Evolutionary conservation across 495 filamentous ascomycete species (phyloP).

Genomic region (Penicillium arizonense): DNA sequence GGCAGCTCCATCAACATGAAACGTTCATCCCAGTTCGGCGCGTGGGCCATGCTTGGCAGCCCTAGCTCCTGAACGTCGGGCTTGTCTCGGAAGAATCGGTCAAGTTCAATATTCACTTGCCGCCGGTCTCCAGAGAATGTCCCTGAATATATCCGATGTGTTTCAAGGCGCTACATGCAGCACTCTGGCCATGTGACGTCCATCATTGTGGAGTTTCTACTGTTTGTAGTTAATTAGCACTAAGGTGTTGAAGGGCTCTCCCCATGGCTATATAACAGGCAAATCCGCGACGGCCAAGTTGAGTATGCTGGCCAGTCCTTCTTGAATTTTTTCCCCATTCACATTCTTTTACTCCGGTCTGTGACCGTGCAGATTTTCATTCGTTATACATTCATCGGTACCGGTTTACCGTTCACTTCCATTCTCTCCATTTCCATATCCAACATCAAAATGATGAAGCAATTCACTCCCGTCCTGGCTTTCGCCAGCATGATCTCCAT

Average conservation of each 20-base stretch:
- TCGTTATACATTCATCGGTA: slow-evolving; percentile 27
- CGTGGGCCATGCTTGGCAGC: slow-evolving; percentile 24
- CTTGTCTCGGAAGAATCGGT: slow-evolving; percentile 11
- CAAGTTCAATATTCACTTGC: slow-evolving; percentile 1
- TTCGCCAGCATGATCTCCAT: slow-evolving; percentile 51
- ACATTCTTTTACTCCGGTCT: slow-evolving; percentile 35
- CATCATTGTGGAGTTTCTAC: neutral
- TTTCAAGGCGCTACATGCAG: slow-evolving; percentile 16
- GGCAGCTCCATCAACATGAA: slow-evolving; percentile 20
- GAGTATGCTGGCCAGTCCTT: slow-evolving; percentile 16
- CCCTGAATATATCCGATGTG: slow-evolving; percentile 8
- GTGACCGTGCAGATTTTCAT: slow-evolving; percentile 31
- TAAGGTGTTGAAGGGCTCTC: slow-evolving; percentile 8
- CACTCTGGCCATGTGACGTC: neutral
- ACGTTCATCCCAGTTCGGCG: slow-evolving; percentile 22
- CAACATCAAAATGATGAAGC: slow-evolving; percentile 29
- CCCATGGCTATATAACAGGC: slow-evolving; percentile 12
- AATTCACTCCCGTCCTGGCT: slow-evolving; percentile 27
- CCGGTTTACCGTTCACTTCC: slow-evolving; percentile 33
- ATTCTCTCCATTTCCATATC: slow-evolving; percentile 13
- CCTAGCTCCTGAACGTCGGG: slow-evolving; percentile 13
- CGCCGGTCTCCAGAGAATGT: slow-evolving; percentile 7
- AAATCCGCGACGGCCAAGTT: slow-evolving; percentile 1
- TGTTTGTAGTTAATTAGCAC: slow-evolving; percentile 23
- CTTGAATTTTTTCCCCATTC: slow-evolving; percentile 18